Evolutionary conservation across 192 early-diverging fungal genomes (phyloP).

Genomic region (Coemansia sp.): DNA sequence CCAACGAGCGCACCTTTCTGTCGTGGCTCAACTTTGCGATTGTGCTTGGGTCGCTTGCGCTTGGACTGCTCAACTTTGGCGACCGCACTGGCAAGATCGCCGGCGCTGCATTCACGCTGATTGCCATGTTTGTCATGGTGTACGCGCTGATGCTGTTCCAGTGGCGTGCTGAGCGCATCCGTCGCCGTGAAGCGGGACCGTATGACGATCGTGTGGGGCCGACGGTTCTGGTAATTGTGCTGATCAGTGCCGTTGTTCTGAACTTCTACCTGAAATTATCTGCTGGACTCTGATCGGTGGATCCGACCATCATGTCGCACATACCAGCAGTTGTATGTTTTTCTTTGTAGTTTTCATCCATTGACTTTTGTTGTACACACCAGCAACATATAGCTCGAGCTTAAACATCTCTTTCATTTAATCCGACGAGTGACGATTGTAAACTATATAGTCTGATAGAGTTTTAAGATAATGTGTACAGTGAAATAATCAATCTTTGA

Average conservation of each 20-base stretch:
- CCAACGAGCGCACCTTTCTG: conserved; percentile 91
- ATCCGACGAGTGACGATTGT: conserved; percentile 2
- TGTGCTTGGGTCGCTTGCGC: conserved; percentile 71
- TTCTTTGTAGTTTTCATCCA: background rate
- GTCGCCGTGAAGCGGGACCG: conserved; percentile 66
- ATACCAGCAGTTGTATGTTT: background rate
- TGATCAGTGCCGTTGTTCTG: conserved; percentile 64
- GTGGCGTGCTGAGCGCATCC: conserved; percentile 70
- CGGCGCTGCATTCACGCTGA: conserved; percentile 65
- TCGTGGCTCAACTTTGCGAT: conserved; percentile 87
- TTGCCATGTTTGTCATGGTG: conserved; percentile 76
- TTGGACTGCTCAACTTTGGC: conserved; percentile 82
- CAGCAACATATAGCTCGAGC: too few species aligned
- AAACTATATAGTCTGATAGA: background rate
- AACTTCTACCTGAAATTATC: conserved; percentile 72
- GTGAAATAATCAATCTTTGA: background rate
- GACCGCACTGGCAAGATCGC: conserved; percentile 69
- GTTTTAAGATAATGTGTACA: too few species aligned
- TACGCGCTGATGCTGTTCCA: conserved; percentile 78
- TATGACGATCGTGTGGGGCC: conserved; percentile 65
- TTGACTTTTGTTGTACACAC: too few species aligned
- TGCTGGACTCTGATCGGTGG: conserved; percentile 6
- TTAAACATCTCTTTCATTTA: too few species aligned
- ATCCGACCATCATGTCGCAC: too few species aligned
- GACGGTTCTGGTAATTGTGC: conserved; percentile 55